These are phyloP conservation scores for Xylaria sp. DNA, from an alignment of 2,329 filamentous ascomycete genomes.

Conservation along the genomic window DNA sequence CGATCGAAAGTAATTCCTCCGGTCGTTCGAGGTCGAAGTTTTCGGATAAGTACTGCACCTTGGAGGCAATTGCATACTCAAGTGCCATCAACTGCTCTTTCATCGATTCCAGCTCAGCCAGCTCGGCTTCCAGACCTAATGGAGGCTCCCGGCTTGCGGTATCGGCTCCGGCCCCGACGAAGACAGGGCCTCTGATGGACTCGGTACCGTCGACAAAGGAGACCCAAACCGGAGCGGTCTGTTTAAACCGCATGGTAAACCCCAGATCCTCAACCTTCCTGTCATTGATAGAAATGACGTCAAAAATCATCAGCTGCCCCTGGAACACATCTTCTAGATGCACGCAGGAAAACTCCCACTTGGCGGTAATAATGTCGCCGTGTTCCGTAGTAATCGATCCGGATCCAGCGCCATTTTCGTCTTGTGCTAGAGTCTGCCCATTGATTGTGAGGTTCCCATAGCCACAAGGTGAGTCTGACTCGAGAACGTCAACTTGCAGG, in stretches of 20 bases:
- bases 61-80: slow-evolving; percentile 45
- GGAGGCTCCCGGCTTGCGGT: slow-evolving; percentile 24
- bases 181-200: slow-evolving; percentile 32
- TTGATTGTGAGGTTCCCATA: slow-evolving; percentile 52
- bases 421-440: slow-evolving; percentile 45
- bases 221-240: slow-evolving; percentile 47
- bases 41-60: slow-evolving; percentile 44
- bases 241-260: slow-evolving; percentile 51
- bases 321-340: slow-evolving; percentile 43
- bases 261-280: slow-evolving; percentile 41
- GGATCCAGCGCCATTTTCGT: slow-evolving; percentile 44
- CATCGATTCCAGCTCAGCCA: slow-evolving; percentile 50
- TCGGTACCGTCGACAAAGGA: slow-evolving; percentile 46
- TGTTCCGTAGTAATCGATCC: slow-evolving; percentile 45
- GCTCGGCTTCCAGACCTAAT: slow-evolving; percentile 42
- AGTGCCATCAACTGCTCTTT: slow-evolving; percentile 46
- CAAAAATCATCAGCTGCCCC: slow-evolving; percentile 49
- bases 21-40: slow-evolving; percentile 38
- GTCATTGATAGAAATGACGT: slow-evolving; percentile 47
- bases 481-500: slow-evolving; percentile 49
- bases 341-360: slow-evolving; percentile 53
- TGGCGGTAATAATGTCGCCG: slow-evolving; percentile 44
- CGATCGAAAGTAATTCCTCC: slow-evolving; percentile 28
- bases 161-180: slow-evolving; percentile 19
- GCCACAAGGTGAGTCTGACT: slow-evolving; percentile 50